Percentiles rank a stretch among this genome's conserved stretches.
These are phyloP conservation scores for Verticillium klebahnii DNA, from an alignment of 2,329 filamentous ascomycete genomes.

Conservation along the genomic window DNA sequence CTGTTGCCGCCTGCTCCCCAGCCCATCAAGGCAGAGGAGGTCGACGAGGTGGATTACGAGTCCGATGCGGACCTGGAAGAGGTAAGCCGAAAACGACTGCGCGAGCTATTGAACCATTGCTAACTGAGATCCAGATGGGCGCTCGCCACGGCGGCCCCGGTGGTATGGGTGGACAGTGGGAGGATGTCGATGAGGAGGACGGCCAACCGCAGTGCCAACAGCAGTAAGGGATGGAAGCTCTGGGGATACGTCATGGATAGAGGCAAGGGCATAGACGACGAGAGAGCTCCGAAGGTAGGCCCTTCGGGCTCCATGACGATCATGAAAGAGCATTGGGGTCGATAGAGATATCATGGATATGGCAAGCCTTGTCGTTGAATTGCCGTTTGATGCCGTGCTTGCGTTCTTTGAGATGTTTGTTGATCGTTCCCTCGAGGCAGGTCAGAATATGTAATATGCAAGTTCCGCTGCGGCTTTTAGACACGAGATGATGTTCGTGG, in stretches of 20 bases:
- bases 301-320: background rate
- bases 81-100: conserved; percentile 34
- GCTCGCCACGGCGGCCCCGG: conserved; percentile 63
- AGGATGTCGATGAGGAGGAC: conserved; percentile 66
- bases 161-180: conserved; percentile 60
- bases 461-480: too few species aligned
- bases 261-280: background rate
- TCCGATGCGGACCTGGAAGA: conserved; percentile 79
- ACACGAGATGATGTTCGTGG: too few species aligned
- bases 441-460: too few species aligned
- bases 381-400: background rate
- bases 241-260: background rate
- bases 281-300: background rate
- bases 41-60: conserved; percentile 86
- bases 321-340: background rate
- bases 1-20: conserved; percentile 64
- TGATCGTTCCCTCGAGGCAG: background rate
- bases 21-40: conserved; percentile 63
- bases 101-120: conserved; percentile 2
- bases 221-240: conserved; percentile 48
- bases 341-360: conserved; percentile 9
- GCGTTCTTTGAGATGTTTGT: background rate
- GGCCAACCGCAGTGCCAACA: conserved; percentile 67
- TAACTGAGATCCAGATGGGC: conserved; percentile 54
- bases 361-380: background rate